These are phyloP conservation scores for Coelastrella sp. DNA, from an alignment of 139 green algal genomes.

Conservation along the genomic window DNA sequence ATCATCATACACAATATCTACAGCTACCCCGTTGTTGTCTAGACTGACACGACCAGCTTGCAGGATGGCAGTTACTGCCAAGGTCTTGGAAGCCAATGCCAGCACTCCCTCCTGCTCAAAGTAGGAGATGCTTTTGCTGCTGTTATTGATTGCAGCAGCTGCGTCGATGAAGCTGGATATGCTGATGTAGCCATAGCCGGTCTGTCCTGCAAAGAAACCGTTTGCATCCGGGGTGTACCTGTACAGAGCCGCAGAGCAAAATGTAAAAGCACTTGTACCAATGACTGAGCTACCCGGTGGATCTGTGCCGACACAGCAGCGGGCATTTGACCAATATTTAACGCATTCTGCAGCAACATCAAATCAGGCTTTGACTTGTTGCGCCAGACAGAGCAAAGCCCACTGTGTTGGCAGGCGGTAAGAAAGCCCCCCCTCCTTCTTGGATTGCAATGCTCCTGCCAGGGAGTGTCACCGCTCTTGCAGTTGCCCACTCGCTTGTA, in stretches of 20 bases:
- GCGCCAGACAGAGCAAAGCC: no score
- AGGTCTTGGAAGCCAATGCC: constrained; percentile 49
- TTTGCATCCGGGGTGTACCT: constrained; percentile 58
- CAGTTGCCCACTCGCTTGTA: no score
- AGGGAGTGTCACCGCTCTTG: no score
- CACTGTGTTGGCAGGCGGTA: no score
- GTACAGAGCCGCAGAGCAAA: not conserved
- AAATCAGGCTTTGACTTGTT: no score
- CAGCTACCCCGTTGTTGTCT: constrained; percentile 44
- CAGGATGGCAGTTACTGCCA: constrained; percentile 65
- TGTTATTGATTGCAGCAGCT: constrained; percentile 31
- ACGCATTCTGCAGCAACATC: no score
- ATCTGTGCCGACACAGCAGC: no score
- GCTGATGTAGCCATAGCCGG: constrained; percentile 75
- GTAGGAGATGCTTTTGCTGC: constrained; percentile 11
- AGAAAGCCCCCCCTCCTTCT: no score
- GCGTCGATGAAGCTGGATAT: constrained; percentile 54
- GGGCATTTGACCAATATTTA: no score
- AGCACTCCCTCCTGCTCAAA: constrained; percentile 50
- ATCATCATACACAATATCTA: constrained; percentile 58
- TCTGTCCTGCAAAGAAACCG: constrained; percentile 72
- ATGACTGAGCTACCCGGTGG: no score
- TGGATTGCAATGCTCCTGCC: no score
- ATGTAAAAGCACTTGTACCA: no score
- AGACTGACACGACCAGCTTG: constrained; percentile 63